Base-by-base conservation (phyloP, 495 filamentous ascomycete species). In the Trichoderma virens region DNA sequence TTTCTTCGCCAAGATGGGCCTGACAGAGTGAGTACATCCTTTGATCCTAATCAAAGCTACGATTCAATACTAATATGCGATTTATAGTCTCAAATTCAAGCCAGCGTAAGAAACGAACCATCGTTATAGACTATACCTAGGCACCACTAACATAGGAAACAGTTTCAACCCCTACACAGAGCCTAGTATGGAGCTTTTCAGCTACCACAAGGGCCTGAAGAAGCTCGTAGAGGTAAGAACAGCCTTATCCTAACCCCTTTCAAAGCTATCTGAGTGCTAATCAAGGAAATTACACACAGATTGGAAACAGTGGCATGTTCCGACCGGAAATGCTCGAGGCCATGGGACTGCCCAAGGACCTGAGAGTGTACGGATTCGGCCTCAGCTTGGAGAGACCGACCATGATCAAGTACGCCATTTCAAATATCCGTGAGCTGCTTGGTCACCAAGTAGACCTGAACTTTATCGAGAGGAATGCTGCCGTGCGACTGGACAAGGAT, bases 281-380 rank as follows among this genome's bases (percentile, higher is more conserved):
- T 5, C 7, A 16, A 16, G n/a, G 45, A 14, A 13, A 16, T 90
- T 91, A 82, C 89, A 97, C 13, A 23, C 92, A 98, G 77, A 98
- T 98, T 75, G 94, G 94, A 35, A 98, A 98, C 76, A 92, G 88
- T 69, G 93, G 94, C 65, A 97, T 97, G 91, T 98, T 98, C 86
- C 81, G 94, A 64, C 92, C 94, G 27, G 94, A 97, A 78, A 96
- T 97, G 92, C 74, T 98, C 70, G 86, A 74, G 70, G 65, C 79
- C 6, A 93, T 95, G 89, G 92, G 92, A 47, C 74, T 97, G 67
- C 92, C 93, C 23, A 90, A 87, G 79, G 85, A 92, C 73, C 84
- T 97, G 86, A 74, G 86, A 65, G 91, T 96, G 2, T 97, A 94
- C 76, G 92, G 92, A 34, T 97, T 89, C 85, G 93, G 93, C 27